Evolutionary conservation across 768 basidiomycete genomes (phyloP).

Genomic region (Pisolithus orientalis): DNA sequence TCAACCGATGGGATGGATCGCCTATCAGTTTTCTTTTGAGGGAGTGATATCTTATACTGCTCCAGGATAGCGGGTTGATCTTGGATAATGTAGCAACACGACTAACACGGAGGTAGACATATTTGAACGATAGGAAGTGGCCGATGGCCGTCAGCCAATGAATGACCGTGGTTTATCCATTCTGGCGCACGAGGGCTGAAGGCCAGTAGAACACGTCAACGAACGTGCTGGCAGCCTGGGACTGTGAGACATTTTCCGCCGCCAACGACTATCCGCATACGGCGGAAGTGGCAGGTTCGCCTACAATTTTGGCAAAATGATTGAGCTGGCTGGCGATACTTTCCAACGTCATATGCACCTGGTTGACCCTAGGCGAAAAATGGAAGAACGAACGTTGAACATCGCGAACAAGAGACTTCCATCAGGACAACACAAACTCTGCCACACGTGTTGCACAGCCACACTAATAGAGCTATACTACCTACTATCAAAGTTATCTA

Average conservation of each 20-base stretch:
- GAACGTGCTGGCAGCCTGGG: neutral
- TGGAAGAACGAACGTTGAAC: neutral
- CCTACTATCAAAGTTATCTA: too few relatives aligned
- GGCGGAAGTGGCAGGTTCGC: neutral
- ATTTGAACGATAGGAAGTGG: neutral
- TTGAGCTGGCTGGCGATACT: neutral
- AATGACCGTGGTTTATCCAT: neutral
- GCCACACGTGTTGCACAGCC: too few relatives aligned
- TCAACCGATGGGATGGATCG: neutral
- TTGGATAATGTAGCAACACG: neutral
- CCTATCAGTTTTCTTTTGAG: neutral
- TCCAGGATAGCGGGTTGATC: too few relatives aligned
- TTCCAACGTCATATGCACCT: constrained; percentile 7
- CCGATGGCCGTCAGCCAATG: neutral
- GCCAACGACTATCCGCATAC: neutral
- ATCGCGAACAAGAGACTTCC: too few relatives aligned
- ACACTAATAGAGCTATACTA: too few relatives aligned
- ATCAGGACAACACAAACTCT: too few relatives aligned
- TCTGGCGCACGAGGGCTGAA: constrained; percentile 5
- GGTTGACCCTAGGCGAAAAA: constrained; percentile 1
- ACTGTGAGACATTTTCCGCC: neutral
- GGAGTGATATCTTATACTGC: constrained; percentile 3
- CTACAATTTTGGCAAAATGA: constrained; percentile 1
- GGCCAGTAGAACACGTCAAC: neutral
- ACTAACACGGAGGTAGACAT: neutral